Evolutionary conservation across 192 early-diverging fungal species (phyloP).

Genomic region (Backusella australiensis): DNA sequence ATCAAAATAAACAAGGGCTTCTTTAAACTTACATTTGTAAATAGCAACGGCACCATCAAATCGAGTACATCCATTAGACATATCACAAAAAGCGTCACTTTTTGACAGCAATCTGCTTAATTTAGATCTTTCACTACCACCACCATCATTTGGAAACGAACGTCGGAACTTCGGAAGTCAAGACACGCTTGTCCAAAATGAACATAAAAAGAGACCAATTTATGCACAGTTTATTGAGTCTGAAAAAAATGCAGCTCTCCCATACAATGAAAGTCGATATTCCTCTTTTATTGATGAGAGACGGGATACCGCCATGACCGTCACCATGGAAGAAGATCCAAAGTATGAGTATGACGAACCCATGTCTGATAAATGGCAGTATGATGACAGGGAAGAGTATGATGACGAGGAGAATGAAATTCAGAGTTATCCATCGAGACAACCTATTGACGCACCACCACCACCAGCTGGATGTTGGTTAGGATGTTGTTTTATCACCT

Average conservation of each 20-base stretch:
- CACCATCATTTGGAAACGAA: neutral
- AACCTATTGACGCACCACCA: neutral
- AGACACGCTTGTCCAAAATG: conserved; percentile 20
- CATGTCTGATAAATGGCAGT: neutral
- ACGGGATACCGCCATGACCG: neutral
- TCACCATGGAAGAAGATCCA: neutral
- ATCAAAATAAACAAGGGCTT: neutral
- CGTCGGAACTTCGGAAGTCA: conserved; percentile 19
- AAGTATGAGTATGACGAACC: neutral
- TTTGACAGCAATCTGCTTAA: conserved; percentile 8
- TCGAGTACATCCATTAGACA: neutral
- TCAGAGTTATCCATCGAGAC: neutral
- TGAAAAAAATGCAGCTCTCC: neutral
- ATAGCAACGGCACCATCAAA: neutral
- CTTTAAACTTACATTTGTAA: neutral
- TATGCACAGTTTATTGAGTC: conserved; percentile 12
- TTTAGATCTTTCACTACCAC: neutral
- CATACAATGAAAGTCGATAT: neutral
- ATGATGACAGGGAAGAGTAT: neutral
- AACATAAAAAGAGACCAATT: conserved; percentile 5
- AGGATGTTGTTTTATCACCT: conserved; percentile 11
- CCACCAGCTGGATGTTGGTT: neutral
- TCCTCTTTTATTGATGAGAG: neutral
- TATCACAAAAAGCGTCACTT: neutral
- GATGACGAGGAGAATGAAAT: neutral